Base-by-base conservation (phyloP, 208 protist species). In the Acanthamoeba pearcei region DNA sequence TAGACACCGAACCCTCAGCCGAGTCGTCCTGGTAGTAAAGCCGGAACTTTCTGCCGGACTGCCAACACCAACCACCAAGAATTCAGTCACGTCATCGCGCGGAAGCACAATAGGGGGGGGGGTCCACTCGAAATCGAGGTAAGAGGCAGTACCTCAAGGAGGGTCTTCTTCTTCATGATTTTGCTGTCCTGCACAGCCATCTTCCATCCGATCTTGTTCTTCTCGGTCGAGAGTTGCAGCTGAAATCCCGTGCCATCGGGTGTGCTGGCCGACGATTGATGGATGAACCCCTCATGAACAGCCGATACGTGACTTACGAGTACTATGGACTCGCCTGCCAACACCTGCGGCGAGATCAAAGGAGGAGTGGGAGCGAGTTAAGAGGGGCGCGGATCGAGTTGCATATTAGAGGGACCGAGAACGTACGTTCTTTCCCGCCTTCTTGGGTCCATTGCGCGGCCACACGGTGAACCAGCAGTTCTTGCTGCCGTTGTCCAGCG, bases 381-480 rank as follows among this genome's bases (percentile, higher is more conserved):
- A 35, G 42, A 46, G 42, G 6, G 42, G 42, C 2, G 42, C 42
- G 42, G 42, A 46, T 46, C 42, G 42, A 46, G 42, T 46, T 9
- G 42, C 42, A 46, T 46, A 9, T 46, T 35, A 35, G 42, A 46
- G 42, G 6, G 42, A 9, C 42, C 42, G 42, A 66, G 29, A 38
- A 27, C 66, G 70, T 62, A 94, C 90, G 29, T 94, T 94, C 27
- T 94, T 94, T 19, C 90, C 90, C 19, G 55, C 55, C 57, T 94
- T 94, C 29, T 76, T 94, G 19, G 66, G 60, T 29, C 68, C 90
- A 32, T 94, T 53, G 35, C 90, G 64, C 8, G 90, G 90, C 90
- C 68, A 82, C 27, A 94, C 68, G 29, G 90, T 94, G 90, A 83
- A 94, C 90, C 90, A 94, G 46, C 90, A 94, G 90, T 94, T 94